Evolutionary conservation across 2,329 filamentous ascomycete genomes (phyloP).

Genomic region (Talaromyces sp.): DNA sequence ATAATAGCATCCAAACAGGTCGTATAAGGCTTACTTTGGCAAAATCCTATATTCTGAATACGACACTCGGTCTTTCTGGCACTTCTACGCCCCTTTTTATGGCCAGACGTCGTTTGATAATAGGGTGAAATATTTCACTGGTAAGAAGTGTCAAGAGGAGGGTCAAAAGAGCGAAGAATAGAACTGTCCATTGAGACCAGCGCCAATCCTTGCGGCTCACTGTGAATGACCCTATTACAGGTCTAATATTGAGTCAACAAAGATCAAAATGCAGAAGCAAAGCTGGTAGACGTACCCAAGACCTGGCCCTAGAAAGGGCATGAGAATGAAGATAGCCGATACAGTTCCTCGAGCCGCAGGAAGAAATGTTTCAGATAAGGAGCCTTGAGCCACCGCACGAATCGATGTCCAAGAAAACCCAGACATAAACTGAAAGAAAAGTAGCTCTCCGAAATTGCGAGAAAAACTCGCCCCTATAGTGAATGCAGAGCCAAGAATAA

Average conservation of each 20-base stretch:
- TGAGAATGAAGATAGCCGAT: slow-evolving; percentile 24
- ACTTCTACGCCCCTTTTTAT: slow-evolving; percentile 18
- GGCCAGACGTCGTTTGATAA: slow-evolving; percentile 21
- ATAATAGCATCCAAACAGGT: slow-evolving; percentile 28
- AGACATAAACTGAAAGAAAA: slow-evolving; percentile 28
- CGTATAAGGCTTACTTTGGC: slow-evolving; percentile 6
- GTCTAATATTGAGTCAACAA: slow-evolving; percentile 17
- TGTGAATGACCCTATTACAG: slow-evolving; percentile 27
- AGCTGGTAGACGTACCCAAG: slow-evolving; percentile 21
- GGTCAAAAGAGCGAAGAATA: slow-evolving; percentile 45
- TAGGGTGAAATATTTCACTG: slow-evolving; percentile 25
- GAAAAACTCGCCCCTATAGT: slow-evolving; percentile 4
- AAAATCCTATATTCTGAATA: background rate
- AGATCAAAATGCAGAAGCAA: background rate
- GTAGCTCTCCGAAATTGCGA: slow-evolving; percentile 29
- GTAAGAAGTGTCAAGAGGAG: slow-evolving; percentile 15
- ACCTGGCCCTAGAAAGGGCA: slow-evolving; percentile 22
- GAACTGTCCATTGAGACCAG: slow-evolving; percentile 67
- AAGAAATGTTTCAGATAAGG: slow-evolving; percentile 24
- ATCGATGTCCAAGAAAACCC: slow-evolving; percentile 27
- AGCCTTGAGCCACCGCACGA: slow-evolving; percentile 18
- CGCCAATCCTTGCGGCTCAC: slow-evolving; percentile 24
- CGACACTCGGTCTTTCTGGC: background rate
- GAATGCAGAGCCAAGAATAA: slow-evolving; percentile 19
- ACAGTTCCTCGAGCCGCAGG: slow-evolving; percentile 23